Evolutionary conservation across 768 basidiomycete genomes (phyloP).

Genomic region (Lentinula guzmanii): DNA sequence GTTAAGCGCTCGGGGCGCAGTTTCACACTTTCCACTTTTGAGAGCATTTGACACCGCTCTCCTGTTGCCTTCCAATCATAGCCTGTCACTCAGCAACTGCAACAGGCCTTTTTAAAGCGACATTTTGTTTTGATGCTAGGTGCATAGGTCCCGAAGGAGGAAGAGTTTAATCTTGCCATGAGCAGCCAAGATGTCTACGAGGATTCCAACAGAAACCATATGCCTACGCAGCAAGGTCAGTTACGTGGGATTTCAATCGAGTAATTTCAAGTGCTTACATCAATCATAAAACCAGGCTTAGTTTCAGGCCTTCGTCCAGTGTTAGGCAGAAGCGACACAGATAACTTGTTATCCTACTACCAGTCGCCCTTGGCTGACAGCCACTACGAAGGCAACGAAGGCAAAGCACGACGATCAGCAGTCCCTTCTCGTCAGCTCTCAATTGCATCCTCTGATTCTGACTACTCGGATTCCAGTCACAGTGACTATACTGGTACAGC

Average conservation of each 20-base stretch:
- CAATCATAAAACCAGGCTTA: not conserved
- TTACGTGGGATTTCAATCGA: not conserved
- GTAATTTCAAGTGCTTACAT: not conserved
- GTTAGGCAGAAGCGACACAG: conserved; percentile 29
- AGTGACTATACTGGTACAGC: conserved; percentile 15
- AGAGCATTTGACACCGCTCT: not conserved
- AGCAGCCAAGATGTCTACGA: not conserved
- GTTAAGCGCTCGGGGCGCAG: not conserved
- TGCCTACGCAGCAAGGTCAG: conserved; percentile 1
- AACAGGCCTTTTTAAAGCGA: too few relatives aligned
- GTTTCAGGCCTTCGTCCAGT: conserved; percentile 14
- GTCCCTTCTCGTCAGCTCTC: conserved; percentile 15
- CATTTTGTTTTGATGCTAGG: not conserved
- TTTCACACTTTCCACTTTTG: not conserved
- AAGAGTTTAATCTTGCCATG: not conserved
- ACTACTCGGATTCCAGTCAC: conserved; percentile 41
- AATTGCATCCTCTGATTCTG: conserved; percentile 39
- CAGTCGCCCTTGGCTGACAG: conserved; percentile 44
- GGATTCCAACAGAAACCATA: not conserved
- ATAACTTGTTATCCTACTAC: conserved; percentile 47
- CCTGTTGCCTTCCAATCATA: not conserved
- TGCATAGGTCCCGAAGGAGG: not conserved
- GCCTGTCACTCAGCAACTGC: not conserved
- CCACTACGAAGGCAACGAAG: conserved; percentile 14
- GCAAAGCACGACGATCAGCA: conserved; percentile 16